Percentiles rank a stretch among this genome's conserved stretches.
Evolutionary conservation across 2,329 filamentous ascomycete genomes (phyloP).

Genomic region (Epicoccum sorghinum): DNA sequence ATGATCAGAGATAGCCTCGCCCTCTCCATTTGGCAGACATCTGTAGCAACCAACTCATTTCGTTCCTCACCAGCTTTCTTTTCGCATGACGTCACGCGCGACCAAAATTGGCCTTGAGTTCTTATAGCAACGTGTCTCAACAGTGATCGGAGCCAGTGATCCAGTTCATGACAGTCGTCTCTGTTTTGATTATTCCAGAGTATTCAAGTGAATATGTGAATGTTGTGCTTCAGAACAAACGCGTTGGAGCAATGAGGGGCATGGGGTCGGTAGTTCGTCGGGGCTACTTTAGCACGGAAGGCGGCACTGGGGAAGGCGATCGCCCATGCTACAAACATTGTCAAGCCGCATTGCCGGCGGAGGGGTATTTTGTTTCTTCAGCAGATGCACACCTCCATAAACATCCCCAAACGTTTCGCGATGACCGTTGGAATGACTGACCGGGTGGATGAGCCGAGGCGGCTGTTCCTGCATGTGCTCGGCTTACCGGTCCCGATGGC

Average conservation of each 20-base stretch:
- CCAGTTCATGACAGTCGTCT: too few species aligned
- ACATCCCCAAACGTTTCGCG: not conserved
- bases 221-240: not conserved
- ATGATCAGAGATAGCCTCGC: too few species aligned
- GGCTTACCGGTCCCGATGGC: constrained; percentile 12
- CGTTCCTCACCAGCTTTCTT: too few species aligned
- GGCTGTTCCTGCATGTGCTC: constrained; percentile 14
- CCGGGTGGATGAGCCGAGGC: not conserved
- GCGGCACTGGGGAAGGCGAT: constrained; percentile 4
- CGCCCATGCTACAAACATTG: constrained; percentile 1
- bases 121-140: too few species aligned
- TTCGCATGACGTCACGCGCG: too few species aligned
- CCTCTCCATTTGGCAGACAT: too few species aligned
- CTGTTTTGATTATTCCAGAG: too few species aligned
- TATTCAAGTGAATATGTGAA: not conserved
- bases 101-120: too few species aligned
- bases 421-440: not conserved
- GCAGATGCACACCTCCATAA: not conserved
- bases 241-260: not conserved
- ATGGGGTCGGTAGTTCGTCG: not conserved
- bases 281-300: not conserved
- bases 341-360: constrained; percentile 5
- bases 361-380: constrained; percentile 2
- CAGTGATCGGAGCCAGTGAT: too few species aligned
- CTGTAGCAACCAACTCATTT: too few species aligned